These are phyloP conservation scores for Sporothrix variecibatus DNA, from an alignment of 2,329 filamentous ascomycete genomes.

Conservation along the genomic window DNA sequence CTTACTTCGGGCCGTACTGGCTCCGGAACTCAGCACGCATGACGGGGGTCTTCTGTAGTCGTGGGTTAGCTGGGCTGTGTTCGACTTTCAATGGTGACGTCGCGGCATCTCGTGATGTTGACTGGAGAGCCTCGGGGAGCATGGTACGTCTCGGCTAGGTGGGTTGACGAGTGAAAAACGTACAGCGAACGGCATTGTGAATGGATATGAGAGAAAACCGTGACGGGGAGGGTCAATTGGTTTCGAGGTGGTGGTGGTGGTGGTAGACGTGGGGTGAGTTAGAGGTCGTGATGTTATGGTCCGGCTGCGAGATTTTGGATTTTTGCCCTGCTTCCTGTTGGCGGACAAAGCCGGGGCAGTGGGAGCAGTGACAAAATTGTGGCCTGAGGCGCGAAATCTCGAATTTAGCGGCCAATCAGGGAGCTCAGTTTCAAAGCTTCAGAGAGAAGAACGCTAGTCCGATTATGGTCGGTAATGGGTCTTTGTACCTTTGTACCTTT, in stretches of 20 bases:
- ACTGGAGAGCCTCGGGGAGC: background rate
- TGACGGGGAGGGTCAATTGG: slow-evolving; percentile 26
- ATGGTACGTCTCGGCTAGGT: background rate
- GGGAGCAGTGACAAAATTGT: background rate
- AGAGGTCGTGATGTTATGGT: slow-evolving; percentile 31
- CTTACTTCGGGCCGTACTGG: slow-evolving; percentile 67
- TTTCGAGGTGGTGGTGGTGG: background rate
- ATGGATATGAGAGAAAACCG: background rate
- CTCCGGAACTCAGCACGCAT: slow-evolving; percentile 58
- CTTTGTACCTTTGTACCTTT: slow-evolving; percentile 16
- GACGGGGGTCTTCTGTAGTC: slow-evolving; percentile 47
- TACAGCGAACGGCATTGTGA: slow-evolving; percentile 38
- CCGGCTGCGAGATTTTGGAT: slow-evolving; percentile 36
- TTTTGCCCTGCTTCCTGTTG: slow-evolving; percentile 22
- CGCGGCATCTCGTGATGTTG: background rate
- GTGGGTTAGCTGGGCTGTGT: slow-evolving; percentile 9
- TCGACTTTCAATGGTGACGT: background rate
- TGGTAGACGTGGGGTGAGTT: slow-evolving; percentile 10
- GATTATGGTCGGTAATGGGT: background rate
- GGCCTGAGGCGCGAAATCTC: slow-evolving; percentile 23
- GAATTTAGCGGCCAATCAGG: slow-evolving; percentile 28
- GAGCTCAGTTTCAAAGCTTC: slow-evolving; percentile 30
- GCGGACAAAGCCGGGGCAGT: slow-evolving; percentile 38
- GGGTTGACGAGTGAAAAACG: slow-evolving; percentile 23
- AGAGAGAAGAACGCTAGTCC: background rate